phyloP scores from a whole-genome alignment of 352 stramenopile genomes.

The Globisporangium spinosum region DNA sequence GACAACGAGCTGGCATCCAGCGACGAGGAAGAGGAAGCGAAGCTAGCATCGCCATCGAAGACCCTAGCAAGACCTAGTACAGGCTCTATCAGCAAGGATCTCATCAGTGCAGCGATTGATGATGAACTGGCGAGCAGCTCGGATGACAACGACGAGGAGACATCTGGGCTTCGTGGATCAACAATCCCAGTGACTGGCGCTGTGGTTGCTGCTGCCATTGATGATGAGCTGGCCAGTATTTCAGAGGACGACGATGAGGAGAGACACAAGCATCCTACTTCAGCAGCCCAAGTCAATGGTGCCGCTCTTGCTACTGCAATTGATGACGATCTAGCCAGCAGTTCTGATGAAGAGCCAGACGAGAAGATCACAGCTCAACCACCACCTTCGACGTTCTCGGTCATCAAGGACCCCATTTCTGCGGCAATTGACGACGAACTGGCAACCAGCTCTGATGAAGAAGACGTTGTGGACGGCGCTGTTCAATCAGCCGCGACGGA shows the following conservation, averaged over 20 bases:
- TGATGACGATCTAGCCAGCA: conserved; percentile 35
- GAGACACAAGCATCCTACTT: conserved; percentile 2
- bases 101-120: background rate
- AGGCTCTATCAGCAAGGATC: background rate
- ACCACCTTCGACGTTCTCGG: background rate
- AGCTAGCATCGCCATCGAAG: background rate
- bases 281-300: conserved; percentile 10
- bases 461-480: background rate
- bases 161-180: conserved; percentile 10
- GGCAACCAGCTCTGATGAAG: conserved; percentile 1
- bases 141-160: conserved; percentile 6
- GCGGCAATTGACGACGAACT: background rate
- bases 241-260: conserved; percentile 22
- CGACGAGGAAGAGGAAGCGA: background rate
- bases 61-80: background rate
- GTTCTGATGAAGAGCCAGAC: conserved; percentile 21
- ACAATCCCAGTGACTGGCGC: conserved; percentile 10
- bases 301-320: conserved; percentile 25
- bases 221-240: conserved; percentile 35
- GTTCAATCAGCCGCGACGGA: background rate
- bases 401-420: background rate
- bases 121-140: background rate
- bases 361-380: conserved; percentile 2
- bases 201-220: conserved; percentile 29
- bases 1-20: conserved; percentile 1